Percentiles rank a stretch among this genome's conserved stretches.
Conservation (phyloP, 202 grass and related monocot genomes). For the Dendrocalamus latiflorus region DNA sequence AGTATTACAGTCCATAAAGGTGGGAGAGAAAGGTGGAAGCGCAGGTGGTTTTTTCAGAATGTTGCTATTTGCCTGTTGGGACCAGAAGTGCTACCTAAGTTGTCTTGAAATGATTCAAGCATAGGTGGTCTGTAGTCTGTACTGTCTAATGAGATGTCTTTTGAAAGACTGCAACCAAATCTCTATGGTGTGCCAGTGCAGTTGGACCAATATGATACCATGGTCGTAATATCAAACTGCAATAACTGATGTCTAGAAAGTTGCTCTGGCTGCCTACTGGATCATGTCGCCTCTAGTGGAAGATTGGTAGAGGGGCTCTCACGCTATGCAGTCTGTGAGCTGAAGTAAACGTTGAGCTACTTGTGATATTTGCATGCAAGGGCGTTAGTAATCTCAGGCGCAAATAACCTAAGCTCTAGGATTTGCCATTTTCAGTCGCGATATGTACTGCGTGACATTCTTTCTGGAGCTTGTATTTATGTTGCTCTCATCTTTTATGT, state of each 20-base stretch:
- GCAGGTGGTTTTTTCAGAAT: neutral
- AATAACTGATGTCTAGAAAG: neutral
- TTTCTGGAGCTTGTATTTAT: neutral
- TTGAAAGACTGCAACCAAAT: slow-evolving; percentile 1
- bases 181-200: neutral
- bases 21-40: neutral
- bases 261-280: neutral
- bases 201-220: neutral
- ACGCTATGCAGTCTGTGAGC: neutral
- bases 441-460: neutral
- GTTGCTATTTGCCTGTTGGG: neutral
- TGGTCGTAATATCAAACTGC: neutral
- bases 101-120: slow-evolving; percentile 3
- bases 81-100: neutral
- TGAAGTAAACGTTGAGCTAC: neutral
- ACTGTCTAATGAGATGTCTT: neutral
- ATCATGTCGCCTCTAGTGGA: neutral
- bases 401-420: neutral
- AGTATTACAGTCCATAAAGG: neutral
- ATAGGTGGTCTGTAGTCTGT: neutral
- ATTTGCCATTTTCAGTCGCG: neutral
- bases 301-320: neutral
- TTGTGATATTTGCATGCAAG: neutral
- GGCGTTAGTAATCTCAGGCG: neutral
- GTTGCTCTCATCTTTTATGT: neutral